These are phyloP conservation scores for Macrotyloma uniflorum DNA, from an alignment of 306 rosid genomes.

Conservation along the genomic window DNA sequence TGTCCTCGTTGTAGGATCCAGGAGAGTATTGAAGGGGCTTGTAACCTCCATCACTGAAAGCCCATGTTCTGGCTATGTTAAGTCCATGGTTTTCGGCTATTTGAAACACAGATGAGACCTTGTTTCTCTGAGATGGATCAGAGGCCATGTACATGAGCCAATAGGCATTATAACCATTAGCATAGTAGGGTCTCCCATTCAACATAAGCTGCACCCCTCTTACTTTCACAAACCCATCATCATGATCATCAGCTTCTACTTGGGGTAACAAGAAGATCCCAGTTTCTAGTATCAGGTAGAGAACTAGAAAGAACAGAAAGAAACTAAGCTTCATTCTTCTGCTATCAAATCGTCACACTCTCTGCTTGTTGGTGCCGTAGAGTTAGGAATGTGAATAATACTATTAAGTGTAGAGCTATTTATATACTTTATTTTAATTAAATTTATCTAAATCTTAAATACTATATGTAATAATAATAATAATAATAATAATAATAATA, in stretches of 20 bases:
- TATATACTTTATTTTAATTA: no score
- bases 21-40: conserved; percentile 79
- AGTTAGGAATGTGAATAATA: background rate
- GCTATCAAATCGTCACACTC: background rate
- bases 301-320: conserved; percentile 33
- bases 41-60: conserved; percentile 86
- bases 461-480: no score
- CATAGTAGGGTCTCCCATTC: conserved; percentile 77
- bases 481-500: no score
- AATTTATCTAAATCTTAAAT: no score
- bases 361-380: background rate
- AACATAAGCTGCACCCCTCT: conserved; percentile 70
- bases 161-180: conserved; percentile 89
- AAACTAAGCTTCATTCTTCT: conserved; percentile 44
- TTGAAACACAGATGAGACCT: conserved; percentile 70
- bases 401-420: no score
- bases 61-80: conserved; percentile 81
- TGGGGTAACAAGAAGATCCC: background rate
- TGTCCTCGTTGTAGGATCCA: conserved; percentile 77
- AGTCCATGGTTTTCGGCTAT: conserved; percentile 66
- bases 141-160: conserved; percentile 89
- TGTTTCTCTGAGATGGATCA: conserved; percentile 78
- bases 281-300: conserved; percentile 34
- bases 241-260: conserved; percentile 56
- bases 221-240: conserved; percentile 67